phyloP scores from a whole-genome alignment of 345 rosid genomes.

The Euclidium syriacum region DNA sequence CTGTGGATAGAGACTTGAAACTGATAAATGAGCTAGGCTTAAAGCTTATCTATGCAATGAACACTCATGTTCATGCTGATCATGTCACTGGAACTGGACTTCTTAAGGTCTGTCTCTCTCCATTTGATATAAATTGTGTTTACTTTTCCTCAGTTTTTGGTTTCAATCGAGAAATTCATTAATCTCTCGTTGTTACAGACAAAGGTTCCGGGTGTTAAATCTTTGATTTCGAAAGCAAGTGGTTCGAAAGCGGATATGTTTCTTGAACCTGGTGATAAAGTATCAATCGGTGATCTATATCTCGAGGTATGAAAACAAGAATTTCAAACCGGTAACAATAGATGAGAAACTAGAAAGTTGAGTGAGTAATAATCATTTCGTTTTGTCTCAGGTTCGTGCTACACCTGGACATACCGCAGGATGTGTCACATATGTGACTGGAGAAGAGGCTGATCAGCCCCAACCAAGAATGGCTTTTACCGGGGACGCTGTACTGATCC shows the following conservation, averaged over 20 bases:
- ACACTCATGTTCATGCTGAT: conserved; percentile 99
- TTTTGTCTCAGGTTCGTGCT: conserved; percentile 55
- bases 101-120: conserved; percentile 51
- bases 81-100: conserved; percentile 92
- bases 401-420: conserved; percentile 96
- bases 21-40: conserved; percentile 66
- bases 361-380: neutral
- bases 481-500: conserved; percentile 79
- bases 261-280: conserved; percentile 63
- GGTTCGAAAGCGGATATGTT: conserved; percentile 74
- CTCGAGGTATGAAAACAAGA: conserved; percentile 50
- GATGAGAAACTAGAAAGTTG: neutral
- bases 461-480: conserved; percentile 93
- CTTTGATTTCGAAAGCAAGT: conserved; percentile 77
- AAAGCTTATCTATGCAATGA: conserved; percentile 74
- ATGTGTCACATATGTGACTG: conserved; percentile 91
- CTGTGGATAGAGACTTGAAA: conserved; percentile 78
- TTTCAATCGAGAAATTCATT: neutral
- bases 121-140: neutral
- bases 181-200: conserved; percentile 36
- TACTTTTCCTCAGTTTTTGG: neutral
- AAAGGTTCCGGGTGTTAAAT: conserved; percentile 54
- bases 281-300: conserved; percentile 59
- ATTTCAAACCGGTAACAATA: neutral
- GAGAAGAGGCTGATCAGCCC: conserved; percentile 75